Evolutionary conservation across 257 asterid species (phyloP).

Genomic region (Scutellaria barbata): DNA sequence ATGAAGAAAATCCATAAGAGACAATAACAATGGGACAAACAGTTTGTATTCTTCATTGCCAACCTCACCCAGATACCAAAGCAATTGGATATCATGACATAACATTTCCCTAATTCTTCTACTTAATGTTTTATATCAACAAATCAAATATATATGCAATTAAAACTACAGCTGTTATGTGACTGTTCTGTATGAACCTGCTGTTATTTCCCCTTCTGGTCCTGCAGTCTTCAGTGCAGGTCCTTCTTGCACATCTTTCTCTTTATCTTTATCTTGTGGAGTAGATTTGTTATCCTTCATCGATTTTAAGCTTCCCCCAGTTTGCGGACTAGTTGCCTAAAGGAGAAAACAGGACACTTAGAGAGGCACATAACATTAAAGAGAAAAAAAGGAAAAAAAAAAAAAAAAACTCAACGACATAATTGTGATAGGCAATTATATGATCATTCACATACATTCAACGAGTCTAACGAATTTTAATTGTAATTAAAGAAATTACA

Average conservation of each 20-base stretch:
- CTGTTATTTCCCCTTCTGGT: constrained; percentile 93
- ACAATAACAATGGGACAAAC: background rate
- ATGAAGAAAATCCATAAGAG: background rate
- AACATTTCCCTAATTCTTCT: background rate
- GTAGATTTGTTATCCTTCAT: constrained; percentile 75
- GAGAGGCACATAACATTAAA: constrained; percentile 26
- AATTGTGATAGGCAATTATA: constrained; percentile 9
- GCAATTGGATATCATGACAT: background rate
- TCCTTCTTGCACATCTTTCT: constrained; percentile 76
- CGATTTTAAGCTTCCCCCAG: constrained; percentile 83
- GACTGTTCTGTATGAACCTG: constrained; percentile 59
- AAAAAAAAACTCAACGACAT: background rate
- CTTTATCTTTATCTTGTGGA: constrained; percentile 59
- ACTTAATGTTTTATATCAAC: background rate
- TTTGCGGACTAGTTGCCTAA: constrained; percentile 94
- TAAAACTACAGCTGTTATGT: constrained; percentile 12
- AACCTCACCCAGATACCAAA: constrained; percentile 1
- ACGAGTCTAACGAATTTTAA: background rate
- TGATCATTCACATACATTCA: constrained; percentile 6
- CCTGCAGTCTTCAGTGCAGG: constrained; percentile 84
- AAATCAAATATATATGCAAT: background rate
- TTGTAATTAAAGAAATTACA: constrained; percentile 1
- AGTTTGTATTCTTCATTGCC: constrained; percentile 8
- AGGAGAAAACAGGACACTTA: constrained; percentile 24
- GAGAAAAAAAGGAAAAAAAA: background rate